Base-by-base conservation (phyloP, 768 basidiomycete genomes). In the Coprinellus micaceus region DNA sequence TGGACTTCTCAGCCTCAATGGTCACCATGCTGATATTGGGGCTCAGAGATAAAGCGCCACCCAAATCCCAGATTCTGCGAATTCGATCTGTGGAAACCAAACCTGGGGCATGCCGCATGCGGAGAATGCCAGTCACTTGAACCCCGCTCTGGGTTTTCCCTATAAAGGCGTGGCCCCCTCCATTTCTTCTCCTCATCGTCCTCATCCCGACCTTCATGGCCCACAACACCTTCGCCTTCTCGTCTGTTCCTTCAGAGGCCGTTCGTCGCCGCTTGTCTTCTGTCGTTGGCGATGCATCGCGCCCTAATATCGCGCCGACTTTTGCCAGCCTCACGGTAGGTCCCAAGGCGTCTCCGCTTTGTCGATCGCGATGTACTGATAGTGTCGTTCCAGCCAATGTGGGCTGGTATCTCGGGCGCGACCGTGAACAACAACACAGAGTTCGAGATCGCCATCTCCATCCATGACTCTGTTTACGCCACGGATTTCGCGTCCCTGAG, bases 401-500 rank as follows among this genome's bases (percentile, higher is more conserved):
- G 90, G 89, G 88, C 85, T 58, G 91, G 88, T 63, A 77, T 91
- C 49, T 85, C 89, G 2, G 88, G 88, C 39, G 73, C 72, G 22
- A 67, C 83, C 47, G 67, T 84, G 66, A 78, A 84, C 65, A 82
- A 83, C 65, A 81, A 79, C 54, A 80, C 78, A 50, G 72, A 79
- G 54, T 84, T 80, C 57, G 88, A 91, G 71, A 72, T 93, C 65
- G 86, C 89, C 39, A 77, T 91, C 65, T 88, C 89, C 55, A 77
- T 92, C 47, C 90, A 92, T 65, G 91, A 93, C 68, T 89, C 87
- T 15, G 88, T 91, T 66, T 93, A 93, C 69, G 84, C 78, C 71
- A 89, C 89, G 59, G 90, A 92, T 68, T 92, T 84, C 63, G 71
- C 84, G 19, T 88, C 89, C 21, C 61, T 74, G 59, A 62, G 73